These are phyloP conservation scores for Populus trichocarpa DNA, from an alignment of 441 rosid genomes.

Conservation along the genomic window DNA sequence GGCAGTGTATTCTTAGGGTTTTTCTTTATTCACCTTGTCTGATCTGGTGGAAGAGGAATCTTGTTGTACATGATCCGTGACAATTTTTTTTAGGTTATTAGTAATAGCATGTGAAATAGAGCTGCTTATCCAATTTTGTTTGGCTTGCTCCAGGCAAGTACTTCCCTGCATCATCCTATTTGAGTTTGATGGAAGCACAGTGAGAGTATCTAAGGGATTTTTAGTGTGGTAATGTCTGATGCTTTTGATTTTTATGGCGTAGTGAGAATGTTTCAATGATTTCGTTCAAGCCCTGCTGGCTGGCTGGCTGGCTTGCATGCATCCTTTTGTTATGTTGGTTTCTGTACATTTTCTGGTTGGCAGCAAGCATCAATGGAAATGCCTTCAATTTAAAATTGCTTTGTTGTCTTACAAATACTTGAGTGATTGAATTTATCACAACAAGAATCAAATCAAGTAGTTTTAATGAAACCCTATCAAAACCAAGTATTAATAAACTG, in stretches of 20 bases:
- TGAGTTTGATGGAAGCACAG: background rate
- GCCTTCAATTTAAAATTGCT: background rate
- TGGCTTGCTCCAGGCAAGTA: background rate
- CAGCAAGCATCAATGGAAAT: background rate
- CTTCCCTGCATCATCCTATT: background rate
- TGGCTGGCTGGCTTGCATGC: background rate
- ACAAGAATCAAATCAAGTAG: too few relatives aligned
- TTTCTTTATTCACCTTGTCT: constrained; percentile 20
- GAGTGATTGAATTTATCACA: too few relatives aligned
- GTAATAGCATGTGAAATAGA: constrained; percentile 34
- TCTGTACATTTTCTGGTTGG: background rate
- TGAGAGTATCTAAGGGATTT: background rate
- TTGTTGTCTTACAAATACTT: too few relatives aligned
- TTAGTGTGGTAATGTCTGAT: background rate
- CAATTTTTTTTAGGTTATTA: constrained; percentile 38
- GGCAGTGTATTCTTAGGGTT: constrained; percentile 26
- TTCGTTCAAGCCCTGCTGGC: background rate
- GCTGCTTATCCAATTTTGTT: constrained; percentile 33
- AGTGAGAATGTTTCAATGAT: background rate
- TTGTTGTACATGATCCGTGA: constrained; percentile 58
- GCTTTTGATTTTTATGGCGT: background rate
- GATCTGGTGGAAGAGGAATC: constrained; percentile 35
- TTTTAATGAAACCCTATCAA: too few relatives aligned
- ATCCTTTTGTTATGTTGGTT: background rate
- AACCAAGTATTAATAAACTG: too few relatives aligned